A percentile compares a stretch with the other conserved stretches of the same genome.
Evolutionary conservation across 257 asterid genomes (phyloP).

Genomic region (Thymus mandschuricus): DNA sequence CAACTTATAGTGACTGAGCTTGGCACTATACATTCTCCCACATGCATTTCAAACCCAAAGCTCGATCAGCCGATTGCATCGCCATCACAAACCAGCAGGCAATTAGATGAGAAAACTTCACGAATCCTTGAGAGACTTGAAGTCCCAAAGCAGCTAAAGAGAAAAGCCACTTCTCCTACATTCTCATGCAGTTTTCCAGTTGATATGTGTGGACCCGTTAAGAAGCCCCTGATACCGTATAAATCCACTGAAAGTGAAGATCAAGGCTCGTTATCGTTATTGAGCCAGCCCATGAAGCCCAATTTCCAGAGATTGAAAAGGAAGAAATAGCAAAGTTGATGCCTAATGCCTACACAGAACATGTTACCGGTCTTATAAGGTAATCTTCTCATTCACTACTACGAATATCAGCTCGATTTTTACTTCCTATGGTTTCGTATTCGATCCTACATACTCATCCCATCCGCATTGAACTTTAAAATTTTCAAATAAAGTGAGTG

Average conservation of each 20-base stretch:
- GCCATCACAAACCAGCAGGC: conserved; percentile 55
- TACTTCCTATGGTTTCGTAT: background rate
- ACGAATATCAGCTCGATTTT: background rate
- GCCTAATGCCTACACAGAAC: conserved; percentile 1
- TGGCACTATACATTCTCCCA: conserved; percentile 51
- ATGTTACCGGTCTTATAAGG: conserved; percentile 30
- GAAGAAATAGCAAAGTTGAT: conserved; percentile 48
- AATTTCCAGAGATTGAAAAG: conserved; percentile 72
- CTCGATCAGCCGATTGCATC: conserved; percentile 49
- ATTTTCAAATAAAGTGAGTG: background rate
- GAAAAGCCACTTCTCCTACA: conserved; percentile 67
- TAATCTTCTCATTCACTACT: conserved; percentile 29
- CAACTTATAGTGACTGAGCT: conserved; percentile 64
- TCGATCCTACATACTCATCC: background rate
- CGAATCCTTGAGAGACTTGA: conserved; percentile 92
- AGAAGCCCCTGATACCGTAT: conserved; percentile 83
- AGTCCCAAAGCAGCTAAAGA: conserved; percentile 71
- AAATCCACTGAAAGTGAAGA: conserved; percentile 41
- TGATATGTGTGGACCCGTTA: conserved; percentile 47
- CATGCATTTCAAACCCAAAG: conserved; percentile 46
- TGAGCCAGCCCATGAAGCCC: conserved; percentile 81
- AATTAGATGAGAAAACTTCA: conserved; percentile 77
- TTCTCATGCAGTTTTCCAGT: conserved; percentile 41
- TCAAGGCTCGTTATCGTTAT: conserved; percentile 35
- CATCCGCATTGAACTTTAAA: background rate